A percentile compares a stretch with the other conserved stretches of the same genome.
Conservation (phyloP, 345 rosid genomes). For the Sisymbrium irio region DNA sequence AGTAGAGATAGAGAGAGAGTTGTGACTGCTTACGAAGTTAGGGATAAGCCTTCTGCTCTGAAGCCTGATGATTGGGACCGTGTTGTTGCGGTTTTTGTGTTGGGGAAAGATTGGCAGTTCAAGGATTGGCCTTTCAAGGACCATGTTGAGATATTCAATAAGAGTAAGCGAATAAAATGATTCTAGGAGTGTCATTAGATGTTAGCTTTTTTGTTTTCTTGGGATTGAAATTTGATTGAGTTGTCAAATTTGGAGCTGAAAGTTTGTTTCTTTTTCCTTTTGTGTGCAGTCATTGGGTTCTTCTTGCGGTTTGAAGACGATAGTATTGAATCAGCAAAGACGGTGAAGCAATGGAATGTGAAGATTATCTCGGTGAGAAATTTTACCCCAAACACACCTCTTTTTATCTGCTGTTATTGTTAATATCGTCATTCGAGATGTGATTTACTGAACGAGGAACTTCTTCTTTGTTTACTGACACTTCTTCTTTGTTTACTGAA, state of each 20-base stretch:
- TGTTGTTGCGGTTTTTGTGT: slow-evolving; percentile 82
- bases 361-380: slow-evolving; percentile 83
- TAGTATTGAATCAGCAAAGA: slow-evolving; percentile 89
- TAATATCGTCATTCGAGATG: neutral
- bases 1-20: slow-evolving; percentile 85
- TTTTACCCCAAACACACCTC: neutral
- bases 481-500: slow-evolving; percentile 14
- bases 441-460: slow-evolving; percentile 11
- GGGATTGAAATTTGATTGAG: neutral
- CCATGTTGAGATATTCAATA: slow-evolving; percentile 88
- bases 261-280: neutral
- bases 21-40: slow-evolving; percentile 87
- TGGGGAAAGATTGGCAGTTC: slow-evolving; percentile 99
- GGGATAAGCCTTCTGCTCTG: slow-evolving; percentile 85
- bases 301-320: slow-evolving; percentile 95
- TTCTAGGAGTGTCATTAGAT: neutral
- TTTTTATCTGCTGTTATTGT: neutral
- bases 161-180: slow-evolving; percentile 44
- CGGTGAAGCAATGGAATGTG: slow-evolving; percentile 97
- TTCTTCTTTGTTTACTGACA: slow-evolving; percentile 14
- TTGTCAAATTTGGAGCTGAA: neutral
- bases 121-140: slow-evolving; percentile 99
- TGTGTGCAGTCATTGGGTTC: slow-evolving; percentile 79
- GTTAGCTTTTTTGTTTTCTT: neutral
- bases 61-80: slow-evolving; percentile 92